These are phyloP conservation scores for Scheffersomyces cryptocercus DNA, from an alignment of 1,139 yeast genomes.

Conservation along the genomic window DNA sequence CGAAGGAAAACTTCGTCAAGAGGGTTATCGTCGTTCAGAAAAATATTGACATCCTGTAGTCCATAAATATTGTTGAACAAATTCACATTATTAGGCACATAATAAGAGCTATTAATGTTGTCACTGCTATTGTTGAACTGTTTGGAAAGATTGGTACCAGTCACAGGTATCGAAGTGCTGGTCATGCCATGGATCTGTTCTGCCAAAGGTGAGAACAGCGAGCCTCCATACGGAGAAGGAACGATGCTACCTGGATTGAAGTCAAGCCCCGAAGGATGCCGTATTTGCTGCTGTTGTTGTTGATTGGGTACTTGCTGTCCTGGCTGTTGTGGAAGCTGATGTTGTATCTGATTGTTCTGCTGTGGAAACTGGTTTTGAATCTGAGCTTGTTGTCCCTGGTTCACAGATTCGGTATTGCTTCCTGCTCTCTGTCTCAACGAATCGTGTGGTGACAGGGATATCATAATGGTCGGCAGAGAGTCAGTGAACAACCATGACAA, in stretches of 20 bases:
- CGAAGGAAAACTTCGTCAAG: slow-evolving; percentile 36
- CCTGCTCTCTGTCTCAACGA: slow-evolving; percentile 4
- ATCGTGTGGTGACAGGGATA: slow-evolving; percentile 1
- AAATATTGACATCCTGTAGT: slow-evolving; percentile 35
- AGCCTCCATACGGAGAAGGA: slow-evolving; percentile 13
- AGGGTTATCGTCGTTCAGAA: slow-evolving; percentile 40
- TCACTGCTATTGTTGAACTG: not conserved
- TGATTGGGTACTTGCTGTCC: too few species aligned
- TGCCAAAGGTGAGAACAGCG: slow-evolving; percentile 6
- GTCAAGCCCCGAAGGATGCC: not conserved
- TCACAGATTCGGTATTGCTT: not conserved
- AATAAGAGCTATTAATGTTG: not conserved
- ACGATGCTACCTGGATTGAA: slow-evolving; percentile 1
- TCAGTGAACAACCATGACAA: slow-evolving; percentile 43
- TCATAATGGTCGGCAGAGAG: slow-evolving; percentile 14
- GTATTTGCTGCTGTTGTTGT: too few species aligned
- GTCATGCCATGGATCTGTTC: not conserved
- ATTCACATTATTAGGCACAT: not conserved
- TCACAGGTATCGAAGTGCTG: not conserved
- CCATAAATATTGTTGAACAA: slow-evolving; percentile 14
- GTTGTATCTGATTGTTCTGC: not conserved
- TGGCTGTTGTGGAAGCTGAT: too few species aligned
- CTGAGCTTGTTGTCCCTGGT: not conserved
- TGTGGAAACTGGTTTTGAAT: not conserved
- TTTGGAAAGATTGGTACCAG: not conserved